Evolutionary conservation across 768 basidiomycete species (phyloP).

Genomic region (Leccinum obscurum): DNA sequence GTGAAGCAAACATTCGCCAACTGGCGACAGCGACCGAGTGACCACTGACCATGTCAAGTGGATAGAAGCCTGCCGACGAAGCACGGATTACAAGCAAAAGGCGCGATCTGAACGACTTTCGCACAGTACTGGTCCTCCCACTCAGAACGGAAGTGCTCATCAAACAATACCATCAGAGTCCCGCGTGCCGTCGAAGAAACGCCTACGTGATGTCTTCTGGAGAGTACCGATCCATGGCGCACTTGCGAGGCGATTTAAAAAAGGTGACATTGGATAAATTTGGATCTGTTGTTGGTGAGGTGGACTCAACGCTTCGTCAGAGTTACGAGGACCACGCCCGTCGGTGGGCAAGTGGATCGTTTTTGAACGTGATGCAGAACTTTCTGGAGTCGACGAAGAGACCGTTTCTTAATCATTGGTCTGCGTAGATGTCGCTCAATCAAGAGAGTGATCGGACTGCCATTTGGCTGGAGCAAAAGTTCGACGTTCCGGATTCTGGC

Average conservation of each 20-base stretch:
- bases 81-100: constrained; percentile 61
- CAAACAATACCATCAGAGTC: constrained; percentile 25
- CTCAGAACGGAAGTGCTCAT: constrained; percentile 23
- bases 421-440: constrained; percentile 72
- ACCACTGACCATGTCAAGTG: constrained; percentile 45
- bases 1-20: constrained; percentile 43
- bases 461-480: constrained; percentile 79
- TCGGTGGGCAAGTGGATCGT: constrained; percentile 75
- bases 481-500: constrained; percentile 65
- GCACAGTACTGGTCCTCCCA: constrained; percentile 17
- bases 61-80: constrained; percentile 59
- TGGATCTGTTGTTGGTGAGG: neutral
- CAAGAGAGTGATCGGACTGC: constrained; percentile 72
- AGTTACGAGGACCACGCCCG: constrained; percentile 70
- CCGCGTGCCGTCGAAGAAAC: constrained; percentile 24
- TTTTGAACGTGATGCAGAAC: constrained; percentile 43
- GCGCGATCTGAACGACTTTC: constrained; percentile 38
- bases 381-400: constrained; percentile 37
- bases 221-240: constrained; percentile 58
- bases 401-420: constrained; percentile 47
- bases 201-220: constrained; percentile 37
- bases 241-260: constrained; percentile 60
- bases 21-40: constrained; percentile 49
- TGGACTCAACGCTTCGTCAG: constrained; percentile 37
- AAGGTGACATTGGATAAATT: constrained; percentile 45